These are phyloP conservation scores for Brachypodium distachyon DNA, from an alignment of 202 grass and related monocot species.

Conservation along the genomic window DNA sequence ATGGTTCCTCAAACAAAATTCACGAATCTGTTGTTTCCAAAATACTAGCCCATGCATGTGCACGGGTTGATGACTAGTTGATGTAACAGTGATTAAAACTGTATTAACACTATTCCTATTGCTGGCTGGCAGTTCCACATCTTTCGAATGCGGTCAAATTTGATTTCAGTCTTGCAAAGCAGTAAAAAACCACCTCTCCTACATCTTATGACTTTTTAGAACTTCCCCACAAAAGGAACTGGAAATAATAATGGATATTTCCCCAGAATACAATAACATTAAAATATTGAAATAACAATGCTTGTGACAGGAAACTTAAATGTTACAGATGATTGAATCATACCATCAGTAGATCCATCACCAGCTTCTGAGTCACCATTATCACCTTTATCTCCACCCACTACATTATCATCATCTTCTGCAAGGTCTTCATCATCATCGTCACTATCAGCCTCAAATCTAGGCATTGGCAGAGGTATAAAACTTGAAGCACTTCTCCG, in stretches of 20 bases:
- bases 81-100: neutral
- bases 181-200: neutral
- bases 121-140: neutral
- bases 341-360: conserved; percentile 38
- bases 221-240: neutral
- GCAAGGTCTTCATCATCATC: conserved; percentile 39
- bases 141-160: neutral
- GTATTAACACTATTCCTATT: neutral
- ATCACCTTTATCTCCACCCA: conserved; percentile 42
- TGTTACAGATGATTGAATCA: neutral
- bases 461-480: conserved; percentile 58
- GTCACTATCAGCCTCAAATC: conserved; percentile 47
- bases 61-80: too few relatives aligned
- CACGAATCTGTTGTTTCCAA: too few relatives aligned
- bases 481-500: conserved; percentile 62
- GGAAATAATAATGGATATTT: neutral
- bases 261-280: neutral
- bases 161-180: neutral
- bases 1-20: too few relatives aligned
- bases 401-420: conserved; percentile 35
- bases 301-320: neutral
- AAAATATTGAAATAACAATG: neutral
- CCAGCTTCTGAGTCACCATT: conserved; percentile 38
- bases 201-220: neutral
- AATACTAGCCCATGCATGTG: too few relatives aligned